Conservation (phyloP, 768 basidiomycete species). For the Lactarius vividus region DNA sequence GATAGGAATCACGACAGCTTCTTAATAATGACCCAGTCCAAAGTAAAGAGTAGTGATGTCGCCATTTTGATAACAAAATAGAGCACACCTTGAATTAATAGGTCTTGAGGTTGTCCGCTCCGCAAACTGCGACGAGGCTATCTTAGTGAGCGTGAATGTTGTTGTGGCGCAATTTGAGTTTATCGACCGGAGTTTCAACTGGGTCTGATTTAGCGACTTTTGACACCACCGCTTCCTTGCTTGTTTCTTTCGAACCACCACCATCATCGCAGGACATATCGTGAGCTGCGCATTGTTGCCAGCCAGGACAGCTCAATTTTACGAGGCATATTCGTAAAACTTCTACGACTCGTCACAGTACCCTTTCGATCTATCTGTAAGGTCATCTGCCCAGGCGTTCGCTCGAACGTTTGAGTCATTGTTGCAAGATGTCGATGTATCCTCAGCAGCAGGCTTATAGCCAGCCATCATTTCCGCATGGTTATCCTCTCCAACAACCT, state of each 20-base stretch:
- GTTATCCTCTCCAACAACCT: conserved; percentile 41
- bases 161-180: conserved; percentile 30
- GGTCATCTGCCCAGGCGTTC: conserved; percentile 23
- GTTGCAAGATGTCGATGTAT: conserved; percentile 56
- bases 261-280: conserved; percentile 26
- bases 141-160: conserved; percentile 18
- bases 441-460: conserved; percentile 51
- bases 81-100: conserved; percentile 33
- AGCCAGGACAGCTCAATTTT: conserved; percentile 22
- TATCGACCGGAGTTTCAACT: conserved; percentile 23
- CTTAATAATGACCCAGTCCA: not conserved
- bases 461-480: conserved; percentile 39
- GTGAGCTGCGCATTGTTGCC: conserved; percentile 26
- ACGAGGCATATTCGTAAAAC: conserved; percentile 23
- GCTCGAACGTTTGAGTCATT: conserved; percentile 23
- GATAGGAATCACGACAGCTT: conserved; percentile 6
- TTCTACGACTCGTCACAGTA: conserved; percentile 17
- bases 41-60: not conserved
- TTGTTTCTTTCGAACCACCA: conserved; percentile 29
- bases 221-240: not conserved
- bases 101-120: conserved; percentile 36
- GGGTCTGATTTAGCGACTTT: conserved; percentile 9
- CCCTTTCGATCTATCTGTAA: conserved; percentile 17
- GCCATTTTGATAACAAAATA: conserved; percentile 14
- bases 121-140: conserved; percentile 29